Evolutionary conservation across 768 basidiomycete species (phyloP), one percentile per base, ranked within the genome.

Genomic region (Albatrellus ellisii): DNA sequence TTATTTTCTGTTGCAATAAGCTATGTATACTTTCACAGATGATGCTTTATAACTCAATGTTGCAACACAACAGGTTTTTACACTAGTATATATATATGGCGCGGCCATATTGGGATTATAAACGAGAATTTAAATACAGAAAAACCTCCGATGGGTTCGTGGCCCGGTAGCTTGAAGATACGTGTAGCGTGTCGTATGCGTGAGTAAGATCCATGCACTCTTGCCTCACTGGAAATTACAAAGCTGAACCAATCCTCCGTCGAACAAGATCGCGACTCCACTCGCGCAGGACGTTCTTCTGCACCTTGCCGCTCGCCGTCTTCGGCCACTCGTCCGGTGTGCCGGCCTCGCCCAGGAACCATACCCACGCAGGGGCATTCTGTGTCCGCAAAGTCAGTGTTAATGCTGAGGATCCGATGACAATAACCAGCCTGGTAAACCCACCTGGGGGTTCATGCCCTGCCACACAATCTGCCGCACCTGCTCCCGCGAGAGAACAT

Each of bases 221-320:
- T n/a, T n/a, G n/a, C n/a, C n/a, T n/a, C n/a, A n/a, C n/a, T n/a
- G 29, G 2, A 3, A 6, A 10, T 36, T 33, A 42, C 12, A 17
- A 15, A n/a, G 27, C 25, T 18, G 15, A 33, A 9, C 79, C 79
- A 25, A 73, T 50, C 5, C 59, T 59, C 39, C 60, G 64, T 51
- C 58, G 51, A 20, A 68, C 73, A 29, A 81, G 52, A 6, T 72
- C 68, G 32, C 62, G 66, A 54, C 78, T 73, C 85, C 84, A 86
- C 17, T 64, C 60, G 24, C 86, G 65, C 34, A 90, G 55, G 3
- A 87, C 54, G 55, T 86, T 82, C 61, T 89, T 90, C 77, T 75
- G 74, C 32, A 90, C 76, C 57, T 90, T 90, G 29, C 86, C 86
- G 48, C 85, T 89, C 11, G 81, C 85, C 8, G 87, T 90, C 64